Conservation (phyloP, 352 stramenopile species). For the Globisporangium cylindrosporum region DNA sequence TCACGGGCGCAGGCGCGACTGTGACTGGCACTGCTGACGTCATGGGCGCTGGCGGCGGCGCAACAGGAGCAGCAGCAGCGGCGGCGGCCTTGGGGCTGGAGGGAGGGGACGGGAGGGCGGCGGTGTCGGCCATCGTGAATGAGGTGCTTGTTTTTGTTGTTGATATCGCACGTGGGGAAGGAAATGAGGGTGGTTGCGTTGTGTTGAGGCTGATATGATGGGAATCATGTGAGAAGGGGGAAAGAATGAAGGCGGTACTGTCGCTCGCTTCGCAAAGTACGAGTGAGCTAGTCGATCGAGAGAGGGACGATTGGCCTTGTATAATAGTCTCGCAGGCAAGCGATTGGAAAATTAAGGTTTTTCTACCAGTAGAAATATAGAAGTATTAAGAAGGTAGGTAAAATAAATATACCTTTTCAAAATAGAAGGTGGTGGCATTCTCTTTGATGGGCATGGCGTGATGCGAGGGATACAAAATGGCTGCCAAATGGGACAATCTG, state of each 20-base stretch:
- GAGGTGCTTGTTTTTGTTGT: not conserved
- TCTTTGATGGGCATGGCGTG: not conserved
- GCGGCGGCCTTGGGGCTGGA: not conserved
- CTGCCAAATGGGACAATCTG: not conserved
- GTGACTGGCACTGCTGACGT: not conserved
- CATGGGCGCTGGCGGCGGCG: not conserved
- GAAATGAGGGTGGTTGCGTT: not conserved
- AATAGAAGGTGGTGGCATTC: not conserved
- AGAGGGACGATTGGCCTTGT: not conserved
- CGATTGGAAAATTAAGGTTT: not conserved
- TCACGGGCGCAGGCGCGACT: not conserved
- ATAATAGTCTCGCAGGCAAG: not conserved
- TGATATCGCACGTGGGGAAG: not conserved
- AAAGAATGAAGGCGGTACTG: not conserved
- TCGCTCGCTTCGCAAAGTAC: not conserved
- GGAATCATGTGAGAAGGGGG: not conserved
- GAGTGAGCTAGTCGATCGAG: not conserved
- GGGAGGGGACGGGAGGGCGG: not conserved
- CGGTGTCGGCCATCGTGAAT: slow-evolving; percentile 7
- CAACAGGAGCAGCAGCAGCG: not conserved
- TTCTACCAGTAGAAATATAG: accelerated
- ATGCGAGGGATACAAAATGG: not conserved
- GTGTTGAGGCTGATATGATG: not conserved
- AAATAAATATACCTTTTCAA: not conserved
- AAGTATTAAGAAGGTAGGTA: not conserved